Evolutionary conservation across 306 rosid genomes (phyloP).

Genomic region (Vigna trinervia): DNA sequence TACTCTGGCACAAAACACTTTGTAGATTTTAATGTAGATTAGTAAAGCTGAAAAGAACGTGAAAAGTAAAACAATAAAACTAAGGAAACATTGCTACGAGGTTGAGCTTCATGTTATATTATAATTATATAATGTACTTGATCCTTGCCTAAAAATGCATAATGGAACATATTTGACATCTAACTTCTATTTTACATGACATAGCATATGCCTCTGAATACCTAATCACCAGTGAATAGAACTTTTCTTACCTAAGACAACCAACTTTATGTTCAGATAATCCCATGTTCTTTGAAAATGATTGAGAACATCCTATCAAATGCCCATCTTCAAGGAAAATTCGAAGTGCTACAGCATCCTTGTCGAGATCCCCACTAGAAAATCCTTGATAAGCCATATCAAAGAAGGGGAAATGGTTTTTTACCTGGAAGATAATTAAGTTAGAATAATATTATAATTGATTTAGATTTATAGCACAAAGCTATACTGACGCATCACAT

Average conservation of each 20-base stretch:
- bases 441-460: slow-evolving; percentile 7
- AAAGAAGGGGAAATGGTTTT: slow-evolving; percentile 82
- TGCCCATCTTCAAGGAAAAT: slow-evolving; percentile 86
- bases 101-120: slow-evolving; percentile 26
- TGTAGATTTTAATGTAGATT: slow-evolving; percentile 7
- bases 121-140: slow-evolving; percentile 18
- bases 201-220: not conserved
- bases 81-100: not conserved
- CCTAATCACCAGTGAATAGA: not conserved
- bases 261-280: slow-evolving; percentile 87
- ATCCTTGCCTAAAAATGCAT: slow-evolving; percentile 1
- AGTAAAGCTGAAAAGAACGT: slow-evolving; percentile 14
- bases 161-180: not conserved
- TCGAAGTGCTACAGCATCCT: slow-evolving; percentile 73
- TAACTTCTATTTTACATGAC: not conserved
- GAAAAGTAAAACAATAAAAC: slow-evolving; percentile 11
- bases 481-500: slow-evolving; percentile 1
- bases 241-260: slow-evolving; percentile 73
- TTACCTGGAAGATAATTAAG: slow-evolving; percentile 59
- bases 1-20: slow-evolving; percentile 65
- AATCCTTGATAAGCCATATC: slow-evolving; percentile 97
- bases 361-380: slow-evolving; percentile 86
- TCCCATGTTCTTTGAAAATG: slow-evolving; percentile 89
- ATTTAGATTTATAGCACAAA: not conserved
- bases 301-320: slow-evolving; percentile 73